phyloP scores from a whole-genome alignment of 176 grass and related monocot genomes.

The Coix lacrymajobi region DNA sequence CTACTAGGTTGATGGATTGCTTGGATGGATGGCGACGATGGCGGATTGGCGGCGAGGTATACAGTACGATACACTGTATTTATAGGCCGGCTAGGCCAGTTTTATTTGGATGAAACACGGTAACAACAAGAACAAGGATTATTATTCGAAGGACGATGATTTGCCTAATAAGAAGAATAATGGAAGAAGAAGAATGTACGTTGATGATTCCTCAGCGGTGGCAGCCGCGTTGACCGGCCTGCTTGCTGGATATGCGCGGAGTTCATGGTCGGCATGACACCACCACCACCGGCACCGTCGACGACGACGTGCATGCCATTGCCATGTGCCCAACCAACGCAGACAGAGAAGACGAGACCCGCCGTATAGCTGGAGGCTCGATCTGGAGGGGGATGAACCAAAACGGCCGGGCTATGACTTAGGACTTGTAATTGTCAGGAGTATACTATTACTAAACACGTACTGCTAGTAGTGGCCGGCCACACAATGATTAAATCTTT shows the following conservation, averaged over 20 bases:
- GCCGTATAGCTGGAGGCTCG: background rate
- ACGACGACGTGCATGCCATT: background rate
- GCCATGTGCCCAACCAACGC: background rate
- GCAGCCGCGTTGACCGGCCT: conserved; percentile 19
- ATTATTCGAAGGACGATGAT: background rate
- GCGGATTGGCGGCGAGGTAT: background rate
- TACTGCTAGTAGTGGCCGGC: background rate
- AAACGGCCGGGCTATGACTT: background rate
- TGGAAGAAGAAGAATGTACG: background rate
- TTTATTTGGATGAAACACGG: no score
- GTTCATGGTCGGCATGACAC: conserved; percentile 10
- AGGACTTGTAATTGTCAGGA: background rate
- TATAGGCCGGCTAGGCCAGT: background rate
- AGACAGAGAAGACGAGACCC: background rate
- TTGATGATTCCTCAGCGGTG: background rate
- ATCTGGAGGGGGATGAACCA: background rate
- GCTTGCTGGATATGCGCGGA: background rate
- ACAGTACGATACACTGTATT: background rate
- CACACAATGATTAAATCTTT: background rate
- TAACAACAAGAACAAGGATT: no score
- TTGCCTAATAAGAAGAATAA: background rate
- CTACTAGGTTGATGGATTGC: background rate
- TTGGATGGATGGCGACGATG: background rate
- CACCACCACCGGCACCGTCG: background rate
- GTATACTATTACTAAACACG: no score